These are phyloP conservation scores for Phlegmacium glaucopus DNA, from an alignment of 768 basidiomycete species.

Conservation along the genomic window DNA sequence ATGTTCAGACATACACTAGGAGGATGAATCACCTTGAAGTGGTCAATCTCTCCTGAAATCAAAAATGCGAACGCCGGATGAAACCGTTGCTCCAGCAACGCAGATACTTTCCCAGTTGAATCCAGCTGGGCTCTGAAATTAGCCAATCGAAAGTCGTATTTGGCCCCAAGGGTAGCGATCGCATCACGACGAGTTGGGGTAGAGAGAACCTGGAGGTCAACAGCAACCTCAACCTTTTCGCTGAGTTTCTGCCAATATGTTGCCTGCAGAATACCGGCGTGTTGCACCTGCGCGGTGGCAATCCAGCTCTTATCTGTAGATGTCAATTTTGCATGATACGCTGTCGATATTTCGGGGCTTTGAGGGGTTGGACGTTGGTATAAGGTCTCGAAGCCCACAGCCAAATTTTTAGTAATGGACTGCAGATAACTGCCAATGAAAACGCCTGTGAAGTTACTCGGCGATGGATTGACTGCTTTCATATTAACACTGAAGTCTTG, in stretches of 20 bases:
- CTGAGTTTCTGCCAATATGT: conserved; percentile 97
- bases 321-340: conserved; percentile 81
- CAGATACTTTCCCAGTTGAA: conserved; percentile 92
- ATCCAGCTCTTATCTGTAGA: conserved; percentile 78
- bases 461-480: conserved; percentile 91
- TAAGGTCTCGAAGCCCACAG: conserved; percentile 82
- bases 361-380: conserved; percentile 77
- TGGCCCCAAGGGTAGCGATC: conserved; percentile 89
- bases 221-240: conserved; percentile 96
- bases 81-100: conserved; percentile 92
- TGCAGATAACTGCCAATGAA: conserved; percentile 92
- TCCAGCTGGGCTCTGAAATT: conserved; percentile 95
- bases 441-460: conserved; percentile 83
- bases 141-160: conserved; percentile 92
- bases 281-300: conserved; percentile 87
- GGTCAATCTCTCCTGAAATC: conserved; percentile 96
- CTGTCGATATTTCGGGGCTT: conserved; percentile 64
- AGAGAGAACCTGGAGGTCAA: conserved; percentile 83
- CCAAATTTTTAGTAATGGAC: conserved; percentile 86
- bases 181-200: conserved; percentile 84
- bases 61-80: conserved; percentile 94
- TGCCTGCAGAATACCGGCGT: conserved; percentile 78
- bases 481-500: conserved; percentile 81
- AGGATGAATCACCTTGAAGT: conserved; percentile 75
- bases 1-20: conserved; percentile 3